phyloP scores from a whole-genome alignment of 1,284 basidiomycete species.

The Prillingera fragicola region DNA sequence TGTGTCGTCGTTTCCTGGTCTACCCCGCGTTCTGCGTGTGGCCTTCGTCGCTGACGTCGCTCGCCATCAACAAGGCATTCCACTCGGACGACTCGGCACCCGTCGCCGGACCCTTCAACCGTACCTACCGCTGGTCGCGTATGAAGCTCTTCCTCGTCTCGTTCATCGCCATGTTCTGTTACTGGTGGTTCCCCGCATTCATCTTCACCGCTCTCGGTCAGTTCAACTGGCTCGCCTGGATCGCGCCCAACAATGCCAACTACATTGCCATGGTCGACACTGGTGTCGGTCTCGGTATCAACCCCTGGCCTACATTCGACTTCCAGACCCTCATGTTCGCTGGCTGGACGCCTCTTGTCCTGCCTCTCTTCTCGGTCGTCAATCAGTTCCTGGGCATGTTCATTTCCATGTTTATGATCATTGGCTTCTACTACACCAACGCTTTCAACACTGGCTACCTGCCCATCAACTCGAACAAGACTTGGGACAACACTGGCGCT shows the following conservation, averaged over 20 bases:
- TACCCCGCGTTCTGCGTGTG: conserved; percentile 47
- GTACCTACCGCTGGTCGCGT: conserved; percentile 30
- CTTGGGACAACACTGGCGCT: conserved; percentile 26
- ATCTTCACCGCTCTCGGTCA: conserved; percentile 50
- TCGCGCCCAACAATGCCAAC: no score
- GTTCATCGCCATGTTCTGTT: conserved; percentile 27
- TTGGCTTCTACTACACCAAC: conserved; percentile 16
- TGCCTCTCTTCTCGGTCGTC: conserved; percentile 30
- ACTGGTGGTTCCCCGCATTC: conserved; percentile 45
- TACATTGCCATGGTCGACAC: no score
- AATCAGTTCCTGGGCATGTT: conserved; percentile 31
- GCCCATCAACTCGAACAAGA: conserved; percentile 29
- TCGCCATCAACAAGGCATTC: conserved; percentile 44
- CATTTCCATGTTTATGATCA: conserved; percentile 20
- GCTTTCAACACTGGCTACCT: conserved; percentile 32
- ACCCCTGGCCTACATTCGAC: conserved; percentile 43
- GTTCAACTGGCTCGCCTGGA: conserved; percentile 60
- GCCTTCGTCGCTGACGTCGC: conserved; percentile 45
- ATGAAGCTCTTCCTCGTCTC: conserved; percentile 35
- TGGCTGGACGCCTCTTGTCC: conserved; percentile 17
- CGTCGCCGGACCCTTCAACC: conserved; percentile 29
- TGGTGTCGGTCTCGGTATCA: no score
- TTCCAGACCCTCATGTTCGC: conserved; percentile 22
- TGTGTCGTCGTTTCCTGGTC: conserved; percentile 49
- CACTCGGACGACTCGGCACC: conserved; percentile 29